Evolutionary conservation across 371 early-diverging fungal genomes (phyloP).

Genomic region (Coemansia sp.): DNA sequence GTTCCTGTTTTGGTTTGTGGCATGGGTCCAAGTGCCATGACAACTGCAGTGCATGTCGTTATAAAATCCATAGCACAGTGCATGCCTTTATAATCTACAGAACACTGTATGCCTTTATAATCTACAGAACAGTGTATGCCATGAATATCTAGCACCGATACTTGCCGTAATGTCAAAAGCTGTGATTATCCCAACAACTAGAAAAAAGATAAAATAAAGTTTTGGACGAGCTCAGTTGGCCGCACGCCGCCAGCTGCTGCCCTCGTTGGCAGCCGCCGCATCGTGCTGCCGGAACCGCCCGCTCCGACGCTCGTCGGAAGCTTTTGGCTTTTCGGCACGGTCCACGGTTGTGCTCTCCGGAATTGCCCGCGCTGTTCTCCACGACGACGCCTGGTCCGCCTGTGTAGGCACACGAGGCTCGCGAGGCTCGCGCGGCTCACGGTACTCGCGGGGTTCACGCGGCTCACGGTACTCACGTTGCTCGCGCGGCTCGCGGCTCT

Average conservation of each 20-base stretch:
- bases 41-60: no score
- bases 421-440: slow-evolving; percentile 1
- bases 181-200: neutral
- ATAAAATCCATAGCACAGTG: no score
- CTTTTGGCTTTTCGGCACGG: neutral
- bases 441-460: neutral
- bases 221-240: neutral
- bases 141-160: no score
- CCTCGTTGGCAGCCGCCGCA: neutral
- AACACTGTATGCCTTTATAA: no score
- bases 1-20: neutral
- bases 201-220: neutral
- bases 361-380: slow-evolving; percentile 16
- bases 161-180: neutral
- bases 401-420: slow-evolving; percentile 20
- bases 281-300: neutral
- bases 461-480: slow-evolving; percentile 3
- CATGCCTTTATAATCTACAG: no score
- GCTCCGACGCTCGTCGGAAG: neutral
- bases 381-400: slow-evolving; percentile 20
- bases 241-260: slow-evolving; percentile 1
- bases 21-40: neutral
- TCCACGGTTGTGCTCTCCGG: neutral
- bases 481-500: slow-evolving; percentile 3
- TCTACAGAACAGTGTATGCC: no score